Percentiles rank a stretch among this genome's conserved stretches.
phyloP scores from a whole-genome alignment of 164 flowering plant genomes.

The Berberis vulgaris region DNA sequence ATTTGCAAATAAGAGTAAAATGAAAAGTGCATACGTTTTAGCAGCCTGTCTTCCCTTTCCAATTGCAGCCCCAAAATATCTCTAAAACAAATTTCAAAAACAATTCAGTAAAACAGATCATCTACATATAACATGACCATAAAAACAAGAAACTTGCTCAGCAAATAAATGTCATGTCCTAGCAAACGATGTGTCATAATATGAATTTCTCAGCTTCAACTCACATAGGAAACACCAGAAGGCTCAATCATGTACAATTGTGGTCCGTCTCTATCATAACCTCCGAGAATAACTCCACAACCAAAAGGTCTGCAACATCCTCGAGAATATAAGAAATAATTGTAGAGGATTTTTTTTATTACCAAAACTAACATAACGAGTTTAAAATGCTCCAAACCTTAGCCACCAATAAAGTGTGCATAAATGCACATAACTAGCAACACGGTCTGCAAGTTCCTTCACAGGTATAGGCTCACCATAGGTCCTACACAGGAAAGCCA shows the following conservation, averaged over 20 bases:
- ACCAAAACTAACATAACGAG: no score
- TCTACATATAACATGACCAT: no score
- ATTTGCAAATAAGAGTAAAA: background rate
- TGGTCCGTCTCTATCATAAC: conserved; percentile 96
- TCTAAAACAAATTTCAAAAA: conserved; percentile 27
- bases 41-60: conserved; percentile 97
- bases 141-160: no score
- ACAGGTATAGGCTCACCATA: conserved; percentile 91
- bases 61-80: conserved; percentile 89
- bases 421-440: conserved; percentile 93
- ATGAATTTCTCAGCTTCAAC: conserved; percentile 16
- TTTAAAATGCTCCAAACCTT: conserved; percentile 31
- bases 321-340: background rate
- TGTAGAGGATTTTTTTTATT: no score
- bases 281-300: conserved; percentile 93
- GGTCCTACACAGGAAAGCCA: conserved; percentile 31
- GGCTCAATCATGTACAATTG: conserved; percentile 91
- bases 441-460: conserved; percentile 92
- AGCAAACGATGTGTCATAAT: no score
- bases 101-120: background rate
- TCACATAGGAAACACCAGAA: conserved; percentile 93
- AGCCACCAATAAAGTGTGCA: conserved; percentile 99
- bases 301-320: conserved; percentile 78
- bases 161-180: no score
- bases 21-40: conserved; percentile 58